phyloP scores from a whole-genome alignment of 306 rosid genomes.

The Leucaena leucocephala region DNA sequence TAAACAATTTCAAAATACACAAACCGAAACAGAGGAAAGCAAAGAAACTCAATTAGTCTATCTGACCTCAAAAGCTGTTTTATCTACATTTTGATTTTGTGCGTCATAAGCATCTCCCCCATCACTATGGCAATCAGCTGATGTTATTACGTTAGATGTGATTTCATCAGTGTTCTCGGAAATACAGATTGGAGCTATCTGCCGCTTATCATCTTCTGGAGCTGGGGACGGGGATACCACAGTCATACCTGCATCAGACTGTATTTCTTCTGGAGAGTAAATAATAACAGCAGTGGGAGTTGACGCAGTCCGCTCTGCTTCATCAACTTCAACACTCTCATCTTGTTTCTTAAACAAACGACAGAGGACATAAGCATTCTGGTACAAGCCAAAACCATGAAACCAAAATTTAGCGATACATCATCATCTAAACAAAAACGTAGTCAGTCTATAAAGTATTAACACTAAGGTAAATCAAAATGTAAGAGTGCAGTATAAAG shows the following conservation, averaged over 20 bases:
- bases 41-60: slow-evolving; percentile 17
- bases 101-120: slow-evolving; percentile 41
- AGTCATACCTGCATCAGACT: slow-evolving; percentile 47
- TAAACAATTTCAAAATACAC: slow-evolving; percentile 18
- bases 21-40: slow-evolving; percentile 7
- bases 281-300: slow-evolving; percentile 43
- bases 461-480: neutral
- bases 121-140: slow-evolving; percentile 42
- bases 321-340: slow-evolving; percentile 66
- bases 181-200: neutral
- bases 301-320: slow-evolving; percentile 55
- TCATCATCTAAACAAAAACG: slow-evolving; percentile 10
- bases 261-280: slow-evolving; percentile 59
- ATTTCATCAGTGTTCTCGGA: slow-evolving; percentile 51
- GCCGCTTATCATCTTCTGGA: slow-evolving; percentile 47
- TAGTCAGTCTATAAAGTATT: neutral
- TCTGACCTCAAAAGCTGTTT: slow-evolving; percentile 46
- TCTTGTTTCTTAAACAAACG: slow-evolving; percentile 85
- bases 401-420: neutral
- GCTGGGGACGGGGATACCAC: slow-evolving; percentile 51
- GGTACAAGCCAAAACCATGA: slow-evolving; percentile 38
- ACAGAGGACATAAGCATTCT: slow-evolving; percentile 86
- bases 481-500: neutral
- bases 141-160: slow-evolving; percentile 46
- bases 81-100: slow-evolving; percentile 32